These are phyloP conservation scores for Sindora glabra DNA, from an alignment of 306 rosid species.

Conservation along the genomic window DNA sequence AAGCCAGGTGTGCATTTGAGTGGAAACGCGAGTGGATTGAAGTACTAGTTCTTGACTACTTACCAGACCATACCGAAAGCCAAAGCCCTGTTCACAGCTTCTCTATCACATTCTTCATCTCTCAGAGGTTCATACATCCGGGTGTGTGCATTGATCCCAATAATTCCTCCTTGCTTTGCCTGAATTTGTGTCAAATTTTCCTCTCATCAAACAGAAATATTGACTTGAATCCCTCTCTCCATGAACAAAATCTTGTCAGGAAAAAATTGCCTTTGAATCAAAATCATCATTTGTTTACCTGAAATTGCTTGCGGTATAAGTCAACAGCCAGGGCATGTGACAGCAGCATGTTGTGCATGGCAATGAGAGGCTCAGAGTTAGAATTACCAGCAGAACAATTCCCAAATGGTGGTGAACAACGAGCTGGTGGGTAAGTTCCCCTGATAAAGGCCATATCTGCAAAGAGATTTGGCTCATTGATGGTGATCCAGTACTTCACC, in stretches of 20 bases:
- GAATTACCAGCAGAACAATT: constrained; percentile 54
- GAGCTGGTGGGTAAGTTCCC: constrained; percentile 42
- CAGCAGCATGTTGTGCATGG: constrained; percentile 53
- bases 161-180: constrained; percentile 42
- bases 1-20: too few species aligned
- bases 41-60: constrained; percentile 2
- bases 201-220: neutral
- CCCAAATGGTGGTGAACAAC: constrained; percentile 62
- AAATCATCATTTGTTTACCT: constrained; percentile 39
- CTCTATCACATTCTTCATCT: constrained; percentile 37
- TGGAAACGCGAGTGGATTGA: neutral
- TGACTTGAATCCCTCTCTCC: neutral
- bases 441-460: constrained; percentile 14
- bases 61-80: constrained; percentile 43
- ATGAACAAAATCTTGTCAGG: neutral
- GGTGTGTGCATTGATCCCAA: constrained; percentile 28
- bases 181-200: constrained; percentile 8
- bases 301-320: constrained; percentile 39
- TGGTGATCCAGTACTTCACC: constrained; percentile 46
- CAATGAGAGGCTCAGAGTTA: constrained; percentile 53
- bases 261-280: too few species aligned
- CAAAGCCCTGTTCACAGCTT: constrained; percentile 43
- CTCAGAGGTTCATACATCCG: constrained; percentile 55
- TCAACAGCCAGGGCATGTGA: constrained; percentile 60
- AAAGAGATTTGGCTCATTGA: constrained; percentile 41